A percentile compares a stretch with the other conserved stretches of the same genome.
These are phyloP conservation scores for Pilatotrama ljubarskyi DNA, from an alignment of 768 basidiomycete species.

Conservation along the genomic window DNA sequence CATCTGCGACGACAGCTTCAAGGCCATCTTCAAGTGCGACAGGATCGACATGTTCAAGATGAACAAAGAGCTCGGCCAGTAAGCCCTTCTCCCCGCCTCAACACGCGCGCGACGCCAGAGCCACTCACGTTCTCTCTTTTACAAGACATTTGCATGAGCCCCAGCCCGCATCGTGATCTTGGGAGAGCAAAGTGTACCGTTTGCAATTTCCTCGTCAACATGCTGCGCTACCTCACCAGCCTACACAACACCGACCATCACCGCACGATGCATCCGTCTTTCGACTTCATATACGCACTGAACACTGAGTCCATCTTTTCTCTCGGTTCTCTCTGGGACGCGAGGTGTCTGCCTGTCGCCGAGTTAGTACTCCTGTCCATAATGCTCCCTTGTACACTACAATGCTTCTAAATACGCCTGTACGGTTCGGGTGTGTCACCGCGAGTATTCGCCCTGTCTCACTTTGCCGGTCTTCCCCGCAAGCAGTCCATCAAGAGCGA, in stretches of 20 bases:
- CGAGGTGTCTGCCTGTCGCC: not conserved
- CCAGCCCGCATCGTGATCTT: not conserved
- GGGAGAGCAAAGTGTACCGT: not conserved
- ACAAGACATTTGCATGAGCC: slow-evolving; percentile 25
- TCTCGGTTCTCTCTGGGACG: not conserved
- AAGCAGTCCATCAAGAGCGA: not conserved
- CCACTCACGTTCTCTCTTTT: not conserved
- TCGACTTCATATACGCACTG: not conserved
- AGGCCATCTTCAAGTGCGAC: slow-evolving; percentile 75
- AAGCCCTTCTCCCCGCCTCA: slow-evolving; percentile 26
- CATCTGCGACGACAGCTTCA: slow-evolving; percentile 72
- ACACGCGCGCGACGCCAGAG: not conserved
- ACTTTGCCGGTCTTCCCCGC: not conserved
- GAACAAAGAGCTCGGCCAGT: slow-evolving; percentile 90
- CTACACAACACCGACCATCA: not conserved
- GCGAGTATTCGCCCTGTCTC: not conserved
- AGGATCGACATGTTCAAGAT: slow-evolving; percentile 93
- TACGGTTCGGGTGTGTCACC: not conserved
- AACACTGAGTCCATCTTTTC: not conserved
- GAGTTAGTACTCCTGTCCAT: slow-evolving; percentile 5
- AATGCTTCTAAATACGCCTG: slow-evolving; percentile 5
- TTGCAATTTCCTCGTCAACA: not conserved
- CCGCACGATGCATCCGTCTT: not conserved
- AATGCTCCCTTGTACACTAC: slow-evolving; percentile 12
- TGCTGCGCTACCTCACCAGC: not conserved